A percentile compares a stretch with the other conserved stretches of the same genome.
Evolutionary conservation across 169 alveolate genomes (phyloP).

Genomic region (Eimeria sp.): DNA sequence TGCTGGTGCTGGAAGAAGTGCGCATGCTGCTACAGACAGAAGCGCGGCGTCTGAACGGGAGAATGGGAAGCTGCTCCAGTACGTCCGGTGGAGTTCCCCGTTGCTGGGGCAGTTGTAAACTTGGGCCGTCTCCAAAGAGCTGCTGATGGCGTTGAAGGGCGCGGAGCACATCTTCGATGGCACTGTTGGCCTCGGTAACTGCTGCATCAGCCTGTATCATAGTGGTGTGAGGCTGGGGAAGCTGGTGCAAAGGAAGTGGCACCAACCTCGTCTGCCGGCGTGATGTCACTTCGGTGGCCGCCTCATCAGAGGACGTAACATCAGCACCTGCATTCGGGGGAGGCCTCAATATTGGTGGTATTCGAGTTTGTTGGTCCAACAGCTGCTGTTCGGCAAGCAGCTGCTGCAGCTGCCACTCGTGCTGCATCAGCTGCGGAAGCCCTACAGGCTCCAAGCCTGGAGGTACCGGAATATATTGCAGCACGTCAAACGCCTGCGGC

Average conservation of each 20-base stretch:
- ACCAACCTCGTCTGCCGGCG: neutral
- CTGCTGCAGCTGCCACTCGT: conserved; percentile 1
- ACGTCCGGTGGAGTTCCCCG: conserved; percentile 54
- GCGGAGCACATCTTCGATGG: neutral
- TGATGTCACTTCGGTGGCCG: neutral
- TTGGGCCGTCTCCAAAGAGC: neutral
- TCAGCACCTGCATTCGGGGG: neutral
- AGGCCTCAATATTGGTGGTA: neutral
- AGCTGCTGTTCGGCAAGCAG: neutral
- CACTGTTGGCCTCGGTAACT: neutral
- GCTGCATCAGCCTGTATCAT: neutral
- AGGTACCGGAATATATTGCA: neutral
- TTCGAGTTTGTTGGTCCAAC: neutral
- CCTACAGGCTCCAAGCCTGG: neutral
- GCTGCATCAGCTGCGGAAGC: neutral
- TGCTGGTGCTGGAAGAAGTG: neutral
- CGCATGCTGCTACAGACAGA: neutral
- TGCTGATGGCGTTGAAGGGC: conserved; percentile 49
- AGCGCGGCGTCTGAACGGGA: conserved; percentile 32
- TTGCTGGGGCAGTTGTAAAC: neutral
- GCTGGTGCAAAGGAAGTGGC: neutral
- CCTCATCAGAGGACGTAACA: neutral
- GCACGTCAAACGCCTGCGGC: neutral
- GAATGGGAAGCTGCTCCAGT: conserved; percentile 45
- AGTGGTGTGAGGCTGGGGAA: neutral